Evolutionary conservation across 1,284 basidiomycete genomes (phyloP).

Genomic region (Exsudoporus floridanus): DNA sequence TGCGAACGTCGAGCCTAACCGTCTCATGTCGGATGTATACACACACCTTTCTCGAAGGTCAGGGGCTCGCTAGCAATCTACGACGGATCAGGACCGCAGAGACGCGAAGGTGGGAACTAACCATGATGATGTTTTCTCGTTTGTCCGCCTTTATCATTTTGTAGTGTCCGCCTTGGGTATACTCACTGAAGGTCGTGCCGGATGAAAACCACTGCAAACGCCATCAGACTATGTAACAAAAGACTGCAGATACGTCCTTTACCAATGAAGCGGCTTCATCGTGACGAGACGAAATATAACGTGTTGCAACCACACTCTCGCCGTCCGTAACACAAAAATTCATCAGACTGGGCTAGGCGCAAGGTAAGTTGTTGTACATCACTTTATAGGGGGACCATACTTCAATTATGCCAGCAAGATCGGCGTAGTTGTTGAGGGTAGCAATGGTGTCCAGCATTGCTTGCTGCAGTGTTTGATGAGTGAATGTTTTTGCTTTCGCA

Average conservation of each 20-base stretch:
- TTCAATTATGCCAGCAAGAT: constrained; percentile 70
- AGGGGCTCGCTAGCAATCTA: constrained; percentile 88
- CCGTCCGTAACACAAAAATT: constrained; percentile 98
- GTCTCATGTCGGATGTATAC: background rate
- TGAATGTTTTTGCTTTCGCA: constrained; percentile 69
- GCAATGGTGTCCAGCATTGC: constrained; percentile 88
- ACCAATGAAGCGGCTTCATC: constrained; percentile 93
- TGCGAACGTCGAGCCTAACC: background rate
- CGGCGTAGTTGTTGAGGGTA: constrained; percentile 74
- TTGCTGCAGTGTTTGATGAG: constrained; percentile 60
- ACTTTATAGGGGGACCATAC: constrained; percentile 38
- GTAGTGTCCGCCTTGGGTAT: constrained; percentile 84
- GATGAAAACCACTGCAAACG: constrained; percentile 84
- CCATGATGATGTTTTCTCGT: constrained; percentile 92
- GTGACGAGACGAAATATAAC: constrained; percentile 89
- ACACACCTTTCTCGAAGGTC: constrained; percentile 87
- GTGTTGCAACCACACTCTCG: constrained; percentile 87
- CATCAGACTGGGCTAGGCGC: constrained; percentile 77
- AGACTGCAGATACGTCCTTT: constrained; percentile 20
- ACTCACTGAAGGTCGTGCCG: constrained; percentile 92
- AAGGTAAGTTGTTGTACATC: constrained; percentile 7
- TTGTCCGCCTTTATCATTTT: constrained; percentile 97
- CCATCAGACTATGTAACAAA: constrained; percentile 1
- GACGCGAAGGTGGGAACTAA: constrained; percentile 25
- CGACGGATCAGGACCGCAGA: constrained; percentile 10